Conservation (phyloP, 345 rosid genomes). For the Brassica juncea region DNA sequence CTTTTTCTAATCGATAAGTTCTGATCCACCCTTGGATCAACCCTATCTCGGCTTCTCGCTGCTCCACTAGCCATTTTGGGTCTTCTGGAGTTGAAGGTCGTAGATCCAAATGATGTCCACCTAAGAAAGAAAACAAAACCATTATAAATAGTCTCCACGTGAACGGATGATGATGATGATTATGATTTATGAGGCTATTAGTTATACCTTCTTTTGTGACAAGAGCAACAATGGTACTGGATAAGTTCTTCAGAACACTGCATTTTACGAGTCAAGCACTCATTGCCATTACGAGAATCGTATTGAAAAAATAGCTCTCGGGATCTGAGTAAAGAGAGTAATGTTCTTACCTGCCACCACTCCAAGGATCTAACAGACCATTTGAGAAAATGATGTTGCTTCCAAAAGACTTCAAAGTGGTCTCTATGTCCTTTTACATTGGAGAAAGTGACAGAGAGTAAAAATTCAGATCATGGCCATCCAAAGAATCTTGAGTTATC, state of each 20-base stretch:
- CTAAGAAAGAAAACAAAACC: slow-evolving; percentile 33
- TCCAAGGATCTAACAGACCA: slow-evolving; percentile 96
- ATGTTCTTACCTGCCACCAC: slow-evolving; percentile 78
- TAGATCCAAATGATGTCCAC: slow-evolving; percentile 89
- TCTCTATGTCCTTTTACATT: slow-evolving; percentile 63
- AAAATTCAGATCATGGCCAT: slow-evolving; percentile 14
- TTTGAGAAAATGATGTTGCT: slow-evolving; percentile 95
- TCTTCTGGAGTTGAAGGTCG: slow-evolving; percentile 69
- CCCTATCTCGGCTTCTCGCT: slow-evolving; percentile 65
- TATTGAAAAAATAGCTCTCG: neutral
- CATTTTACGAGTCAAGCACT: slow-evolving; percentile 30
- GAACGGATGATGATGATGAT: too few species aligned
- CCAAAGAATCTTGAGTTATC: slow-evolving; percentile 5
- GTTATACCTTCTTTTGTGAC: slow-evolving; percentile 78
- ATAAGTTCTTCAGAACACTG: slow-evolving; percentile 82
- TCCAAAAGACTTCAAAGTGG: slow-evolving; percentile 65
- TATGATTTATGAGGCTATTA: neutral
- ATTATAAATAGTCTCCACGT: neutral
- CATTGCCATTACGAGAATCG: slow-evolving; percentile 9
- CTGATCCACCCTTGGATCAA: slow-evolving; percentile 76
- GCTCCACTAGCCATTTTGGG: slow-evolving; percentile 80
- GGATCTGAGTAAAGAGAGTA: slow-evolving; percentile 10
- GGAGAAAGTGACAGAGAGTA: slow-evolving; percentile 5
- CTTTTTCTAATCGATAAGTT: slow-evolving; percentile 44
- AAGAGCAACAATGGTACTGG: slow-evolving; percentile 76